These are phyloP conservation scores for Castanea sativa DNA, from an alignment of 306 rosid species.

Conservation along the genomic window DNA sequence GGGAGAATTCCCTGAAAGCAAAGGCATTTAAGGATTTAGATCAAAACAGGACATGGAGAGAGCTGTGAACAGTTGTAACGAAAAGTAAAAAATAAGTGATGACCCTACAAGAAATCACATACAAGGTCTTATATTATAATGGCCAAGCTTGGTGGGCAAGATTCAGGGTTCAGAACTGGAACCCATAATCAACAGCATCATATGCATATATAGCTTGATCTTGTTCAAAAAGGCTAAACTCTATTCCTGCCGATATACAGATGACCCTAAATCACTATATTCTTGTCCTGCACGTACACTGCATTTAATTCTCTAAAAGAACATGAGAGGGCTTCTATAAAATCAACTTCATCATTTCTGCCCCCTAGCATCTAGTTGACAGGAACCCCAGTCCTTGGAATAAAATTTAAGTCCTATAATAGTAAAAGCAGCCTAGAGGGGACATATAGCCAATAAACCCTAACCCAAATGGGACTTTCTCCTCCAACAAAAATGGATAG, in stretches of 20 bases:
- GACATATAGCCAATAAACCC: not conserved
- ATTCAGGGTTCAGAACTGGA: not conserved
- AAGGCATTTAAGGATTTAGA: not conserved
- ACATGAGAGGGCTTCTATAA: not conserved
- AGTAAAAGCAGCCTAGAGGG: not conserved
- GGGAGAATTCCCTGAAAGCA: conserved; percentile 85
- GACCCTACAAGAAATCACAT: not conserved
- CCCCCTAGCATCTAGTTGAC: not conserved
- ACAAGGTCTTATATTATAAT: not conserved
- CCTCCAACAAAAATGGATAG: not conserved
- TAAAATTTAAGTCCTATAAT: not conserved
- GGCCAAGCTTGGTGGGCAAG: not conserved
- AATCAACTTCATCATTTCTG: not conserved
- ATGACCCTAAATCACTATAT: not conserved
- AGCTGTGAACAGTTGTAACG: not conserved
- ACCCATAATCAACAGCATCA: not conserved
- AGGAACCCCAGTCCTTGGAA: not conserved
- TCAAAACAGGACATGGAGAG: not conserved
- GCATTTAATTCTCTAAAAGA: not conserved
- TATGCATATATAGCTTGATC: not conserved
- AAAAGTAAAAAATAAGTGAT: not conserved
- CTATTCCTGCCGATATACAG: not conserved
- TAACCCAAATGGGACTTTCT: too few species aligned
- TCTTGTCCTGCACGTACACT: not conserved
- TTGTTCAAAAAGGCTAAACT: not conserved